Base-by-base conservation (phyloP, 1,139 yeast species). In the Geotrichum carabidarum region DNA sequence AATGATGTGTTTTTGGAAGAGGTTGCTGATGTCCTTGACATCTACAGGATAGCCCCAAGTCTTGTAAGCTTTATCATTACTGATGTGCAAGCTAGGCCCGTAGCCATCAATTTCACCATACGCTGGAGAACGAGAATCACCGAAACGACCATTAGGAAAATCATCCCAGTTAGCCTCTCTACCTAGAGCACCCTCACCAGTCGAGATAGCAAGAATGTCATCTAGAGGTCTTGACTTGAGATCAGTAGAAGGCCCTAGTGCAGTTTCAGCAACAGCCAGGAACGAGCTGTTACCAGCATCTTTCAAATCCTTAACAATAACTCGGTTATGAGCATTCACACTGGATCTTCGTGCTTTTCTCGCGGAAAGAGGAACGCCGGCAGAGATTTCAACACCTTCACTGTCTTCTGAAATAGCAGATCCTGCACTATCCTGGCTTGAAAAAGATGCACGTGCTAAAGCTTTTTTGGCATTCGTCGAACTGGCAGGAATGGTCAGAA, bases 81-180 rank as follows among this genome's bases (percentile, higher is more conserved):
- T 79, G n/a, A 75, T 75, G 65, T 90, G 91, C 63, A 93, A 78
- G 5, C 87, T 82, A 1, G 97, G 96, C 1, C 99, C 98, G 70
- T 93, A 93, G 36, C 98, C 99, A 68, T 91, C 97, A 65, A 91
- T 87, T 70, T 91, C 97, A 73, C 99, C 99, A 71, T 86, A 93
- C 0, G 99, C 77, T 5, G 99, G 99, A 36, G 98, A 90, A 63
- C 95, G 78, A 0, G 98, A 89, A 71, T 94, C 97, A 71, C 99
- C 97, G 70, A 90, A 93, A 72, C 99, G 81, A 65, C 99, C 99
- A 68, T 93, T 93, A 15, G 98, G 95, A 70, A 89, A 93, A 66
- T 93, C 99, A 74, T 93, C 99, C 99, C 99, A 93, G 2, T 94
- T 88, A 8, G 96, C 97, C 69, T 88, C 95, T 61, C 91, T 82